These are phyloP conservation scores for Russula compacta DNA, from an alignment of 768 basidiomycete genomes.

Conservation along the genomic window DNA sequence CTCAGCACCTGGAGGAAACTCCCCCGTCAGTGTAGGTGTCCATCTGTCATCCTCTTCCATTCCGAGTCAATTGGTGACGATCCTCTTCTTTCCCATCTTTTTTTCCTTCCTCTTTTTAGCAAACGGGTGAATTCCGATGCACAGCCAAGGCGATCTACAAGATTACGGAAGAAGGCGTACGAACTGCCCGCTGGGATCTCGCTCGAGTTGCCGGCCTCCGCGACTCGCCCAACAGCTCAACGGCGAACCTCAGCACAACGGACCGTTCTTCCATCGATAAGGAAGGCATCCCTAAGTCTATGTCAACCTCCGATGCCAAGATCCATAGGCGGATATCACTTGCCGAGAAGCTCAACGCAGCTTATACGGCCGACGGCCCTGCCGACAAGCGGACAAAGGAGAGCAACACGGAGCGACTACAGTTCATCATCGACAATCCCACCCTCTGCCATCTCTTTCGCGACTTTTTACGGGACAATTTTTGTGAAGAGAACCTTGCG, in stretches of 20 bases:
- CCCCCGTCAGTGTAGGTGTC: slow-evolving; percentile 57
- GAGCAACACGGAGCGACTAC: slow-evolving; percentile 85
- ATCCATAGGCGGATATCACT: slow-evolving; percentile 73
- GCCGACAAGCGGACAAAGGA: slow-evolving; percentile 52
- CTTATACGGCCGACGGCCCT: slow-evolving; percentile 44
- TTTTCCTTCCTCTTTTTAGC: slow-evolving; percentile 34
- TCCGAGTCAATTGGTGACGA: slow-evolving; percentile 12
- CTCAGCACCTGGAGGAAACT: slow-evolving; percentile 63
- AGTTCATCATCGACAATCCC: slow-evolving; percentile 89
- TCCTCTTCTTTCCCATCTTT: slow-evolving; percentile 4
- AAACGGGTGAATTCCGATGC: slow-evolving; percentile 93
- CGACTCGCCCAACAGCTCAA: slow-evolving; percentile 59
- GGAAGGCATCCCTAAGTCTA: slow-evolving; percentile 23
- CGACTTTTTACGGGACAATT: slow-evolving; percentile 88
- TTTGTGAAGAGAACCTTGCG: slow-evolving; percentile 95
- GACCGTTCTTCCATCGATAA: slow-evolving; percentile 55
- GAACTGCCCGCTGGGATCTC: slow-evolving; percentile 75
- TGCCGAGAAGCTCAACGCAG: slow-evolving; percentile 60
- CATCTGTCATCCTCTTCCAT: slow-evolving; percentile 2
- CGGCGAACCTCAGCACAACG: slow-evolving; percentile 43
- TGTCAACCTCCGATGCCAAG: slow-evolving; percentile 44
- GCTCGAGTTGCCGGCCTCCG: slow-evolving; percentile 29
- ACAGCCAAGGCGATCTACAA: slow-evolving; percentile 93
- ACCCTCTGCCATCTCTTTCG: slow-evolving; percentile 84
- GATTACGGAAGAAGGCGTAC: slow-evolving; percentile 85